Conservation (phyloP, 2,329 filamentous ascomycete species). For the Fusarium nodosum region DNA sequence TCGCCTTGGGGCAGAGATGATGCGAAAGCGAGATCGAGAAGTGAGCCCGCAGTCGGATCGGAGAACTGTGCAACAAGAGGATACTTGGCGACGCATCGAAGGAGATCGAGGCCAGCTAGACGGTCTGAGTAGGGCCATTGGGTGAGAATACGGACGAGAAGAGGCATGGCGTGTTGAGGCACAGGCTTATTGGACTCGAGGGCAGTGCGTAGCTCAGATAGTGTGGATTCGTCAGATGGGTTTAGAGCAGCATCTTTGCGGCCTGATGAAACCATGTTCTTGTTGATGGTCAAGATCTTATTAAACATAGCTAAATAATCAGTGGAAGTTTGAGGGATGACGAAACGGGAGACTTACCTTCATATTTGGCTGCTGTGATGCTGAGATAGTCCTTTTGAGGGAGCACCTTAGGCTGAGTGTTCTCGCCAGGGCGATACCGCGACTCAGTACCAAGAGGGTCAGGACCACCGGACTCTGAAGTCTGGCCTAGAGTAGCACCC, state of each 20-base stretch:
- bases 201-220: slow-evolving; percentile 72
- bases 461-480: slow-evolving; percentile 64
- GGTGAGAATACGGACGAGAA: slow-evolving; percentile 79
- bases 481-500: slow-evolving; percentile 82
- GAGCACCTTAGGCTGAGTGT: slow-evolving; percentile 69
- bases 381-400: slow-evolving; percentile 85
- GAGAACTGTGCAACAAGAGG: slow-evolving; percentile 74
- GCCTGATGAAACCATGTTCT: slow-evolving; percentile 76
- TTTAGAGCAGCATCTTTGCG: slow-evolving; percentile 82
- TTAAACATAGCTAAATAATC: slow-evolving; percentile 72
- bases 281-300: slow-evolving; percentile 82
- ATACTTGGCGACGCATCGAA: slow-evolving; percentile 83
- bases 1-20: slow-evolving; percentile 61
- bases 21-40: slow-evolving; percentile 69
- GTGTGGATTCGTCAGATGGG: slow-evolving; percentile 74
- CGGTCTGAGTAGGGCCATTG: slow-evolving; percentile 85
- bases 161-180: slow-evolving; percentile 66
- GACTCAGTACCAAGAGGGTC: slow-evolving; percentile 85
- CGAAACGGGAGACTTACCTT: slow-evolving; percentile 56
- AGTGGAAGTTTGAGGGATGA: background rate
- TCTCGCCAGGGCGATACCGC: slow-evolving; percentile 78
- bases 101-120: slow-evolving; percentile 85
- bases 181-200: slow-evolving; percentile 71
- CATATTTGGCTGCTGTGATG: slow-evolving; percentile 80
- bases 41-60: slow-evolving; percentile 65